phyloP scores from a whole-genome alignment of 1,139 yeast species.

The Eremothecium coryli region DNA sequence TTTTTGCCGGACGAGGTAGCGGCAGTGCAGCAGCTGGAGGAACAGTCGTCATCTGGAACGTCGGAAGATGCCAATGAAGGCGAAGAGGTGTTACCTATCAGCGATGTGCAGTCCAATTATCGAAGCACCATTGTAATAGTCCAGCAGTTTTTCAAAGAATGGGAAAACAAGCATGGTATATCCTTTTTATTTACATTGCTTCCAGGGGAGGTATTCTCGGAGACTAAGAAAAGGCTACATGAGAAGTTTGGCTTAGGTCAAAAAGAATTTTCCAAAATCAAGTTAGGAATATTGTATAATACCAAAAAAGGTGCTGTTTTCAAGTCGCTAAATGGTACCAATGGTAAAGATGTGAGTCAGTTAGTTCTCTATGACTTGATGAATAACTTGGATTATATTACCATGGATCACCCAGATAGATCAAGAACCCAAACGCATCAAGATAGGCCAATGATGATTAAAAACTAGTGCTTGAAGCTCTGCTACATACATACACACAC shows the following conservation, averaged over 20 bases:
- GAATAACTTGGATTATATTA: constrained; percentile 46
- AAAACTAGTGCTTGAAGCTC: constrained; percentile 14
- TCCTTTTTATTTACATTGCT: constrained; percentile 71
- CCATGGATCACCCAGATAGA: constrained; percentile 83
- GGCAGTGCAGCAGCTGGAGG: constrained; percentile 19
- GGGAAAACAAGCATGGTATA: constrained; percentile 68
- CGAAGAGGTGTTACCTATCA: constrained; percentile 11
- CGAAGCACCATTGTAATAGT: constrained; percentile 38
- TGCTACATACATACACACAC: too few relatives aligned
- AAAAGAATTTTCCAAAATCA: constrained; percentile 68
- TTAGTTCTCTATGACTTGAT: constrained; percentile 49
- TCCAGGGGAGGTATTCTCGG: constrained; percentile 53
- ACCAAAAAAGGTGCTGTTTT: constrained; percentile 33
- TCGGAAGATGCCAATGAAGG: constrained; percentile 30
- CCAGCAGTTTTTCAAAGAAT: constrained; percentile 70
- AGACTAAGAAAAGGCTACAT: constrained; percentile 64
- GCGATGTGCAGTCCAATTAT: constrained; percentile 5
- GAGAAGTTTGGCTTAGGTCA: constrained; percentile 62
- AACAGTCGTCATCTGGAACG: constrained; percentile 12
- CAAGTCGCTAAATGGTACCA: constrained; percentile 40
- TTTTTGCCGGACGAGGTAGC: constrained; percentile 34
- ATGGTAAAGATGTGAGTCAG: constrained; percentile 33
- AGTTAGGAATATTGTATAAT: constrained; percentile 37
- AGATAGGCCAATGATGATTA: constrained; percentile 32
- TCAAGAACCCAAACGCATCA: constrained; percentile 31